Base-by-base conservation (phyloP, 352 stramenopile genomes). In the Globisporangium rhizosaccharum region DNA sequence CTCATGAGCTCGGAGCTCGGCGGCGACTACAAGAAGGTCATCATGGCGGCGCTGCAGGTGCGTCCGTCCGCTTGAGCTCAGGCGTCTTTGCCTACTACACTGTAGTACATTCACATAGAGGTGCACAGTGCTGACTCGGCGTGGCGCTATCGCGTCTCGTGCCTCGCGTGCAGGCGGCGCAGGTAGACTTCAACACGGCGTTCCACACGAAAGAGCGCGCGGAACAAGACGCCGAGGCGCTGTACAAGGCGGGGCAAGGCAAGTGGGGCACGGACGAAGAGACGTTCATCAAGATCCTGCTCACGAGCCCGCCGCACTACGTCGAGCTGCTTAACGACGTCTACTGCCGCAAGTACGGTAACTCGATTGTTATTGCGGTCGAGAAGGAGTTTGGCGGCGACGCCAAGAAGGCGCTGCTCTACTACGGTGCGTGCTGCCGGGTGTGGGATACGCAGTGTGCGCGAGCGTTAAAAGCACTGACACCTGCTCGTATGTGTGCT, bases 261-360 rank as follows among this genome's bases (percentile, higher is more conserved):
- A 82, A 79, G 55, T 89, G 75, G 82, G 80, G 80, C 33, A 92
- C 82, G 26, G 82, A 90, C 30, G 82, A 92, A 52, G 75, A 69
- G 25, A 71, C 73, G 2, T 91, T 91, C 63, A 65, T 82, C 39
- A 75, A 73, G 23, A 73, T 86, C 53, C 50, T 88, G 20, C 77
- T 87, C 59, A 73, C 75, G 15, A 87, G 79, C 46, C 78, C 78
- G 28, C 68, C 75, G 26, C 61, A 90, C 58, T 76, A 88, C 60
- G 37, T 90, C 5, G 67, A 71, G 39, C 61, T 76, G 4, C 53
- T 92, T 28, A 84, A 90, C 65, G 73, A 81, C 41, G 79, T 74
- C 36, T 90, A 90, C 66, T 68, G 70, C 54, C 76, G 77, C 30
- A 88, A 88, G 61, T 85, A 86, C 57, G 76, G 83, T 50, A 87